These are phyloP conservation scores for Alternaria sp. DNA, from an alignment of 2,329 filamentous ascomycete species.

Conservation along the genomic window DNA sequence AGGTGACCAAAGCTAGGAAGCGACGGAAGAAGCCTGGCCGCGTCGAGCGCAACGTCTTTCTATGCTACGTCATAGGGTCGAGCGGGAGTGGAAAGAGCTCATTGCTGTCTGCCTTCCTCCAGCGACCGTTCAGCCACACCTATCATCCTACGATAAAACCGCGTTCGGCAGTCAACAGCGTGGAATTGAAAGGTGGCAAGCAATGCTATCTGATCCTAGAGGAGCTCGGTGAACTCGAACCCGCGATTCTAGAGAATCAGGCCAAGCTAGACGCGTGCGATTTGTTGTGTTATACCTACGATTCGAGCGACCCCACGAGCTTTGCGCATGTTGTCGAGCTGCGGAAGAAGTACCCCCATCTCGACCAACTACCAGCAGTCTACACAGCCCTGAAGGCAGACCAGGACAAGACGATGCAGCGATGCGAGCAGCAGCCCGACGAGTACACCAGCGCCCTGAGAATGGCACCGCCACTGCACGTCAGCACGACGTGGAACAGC, in stretches of 20 bases:
- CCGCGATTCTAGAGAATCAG: conserved; percentile 90
- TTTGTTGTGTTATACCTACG: conserved; percentile 92
- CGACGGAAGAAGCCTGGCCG: conserved; percentile 79
- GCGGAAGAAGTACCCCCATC: conserved; percentile 76
- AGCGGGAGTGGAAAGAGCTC: conserved; percentile 89
- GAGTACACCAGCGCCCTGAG: conserved; percentile 84
- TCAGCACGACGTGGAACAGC: conserved; percentile 91
- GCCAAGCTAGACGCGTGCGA: conserved; percentile 91
- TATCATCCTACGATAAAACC: conserved; percentile 96
- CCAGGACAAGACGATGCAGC: conserved; percentile 94
- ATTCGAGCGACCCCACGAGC: conserved; percentile 94
- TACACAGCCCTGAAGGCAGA: conserved; percentile 96
- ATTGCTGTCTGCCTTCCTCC: conserved; percentile 88
- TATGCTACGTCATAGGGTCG: conserved; percentile 90
- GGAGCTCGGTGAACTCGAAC: conserved; percentile 93
- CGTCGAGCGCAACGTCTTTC: conserved; percentile 91
- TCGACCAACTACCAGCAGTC: conserved; percentile 88
- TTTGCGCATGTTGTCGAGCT: conserved; percentile 90
- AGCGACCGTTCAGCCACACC: conserved; percentile 79
- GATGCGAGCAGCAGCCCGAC: conserved; percentile 86
- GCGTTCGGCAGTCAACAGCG: conserved; percentile 90
- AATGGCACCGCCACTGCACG: conserved; percentile 91
- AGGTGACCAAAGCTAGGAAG: conserved; percentile 91
- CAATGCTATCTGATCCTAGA: conserved; percentile 97
- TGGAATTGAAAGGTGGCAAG: conserved; percentile 93